Conservation (phyloP, 768 basidiomycete species). For the Tubosaeta sp. region DNA sequence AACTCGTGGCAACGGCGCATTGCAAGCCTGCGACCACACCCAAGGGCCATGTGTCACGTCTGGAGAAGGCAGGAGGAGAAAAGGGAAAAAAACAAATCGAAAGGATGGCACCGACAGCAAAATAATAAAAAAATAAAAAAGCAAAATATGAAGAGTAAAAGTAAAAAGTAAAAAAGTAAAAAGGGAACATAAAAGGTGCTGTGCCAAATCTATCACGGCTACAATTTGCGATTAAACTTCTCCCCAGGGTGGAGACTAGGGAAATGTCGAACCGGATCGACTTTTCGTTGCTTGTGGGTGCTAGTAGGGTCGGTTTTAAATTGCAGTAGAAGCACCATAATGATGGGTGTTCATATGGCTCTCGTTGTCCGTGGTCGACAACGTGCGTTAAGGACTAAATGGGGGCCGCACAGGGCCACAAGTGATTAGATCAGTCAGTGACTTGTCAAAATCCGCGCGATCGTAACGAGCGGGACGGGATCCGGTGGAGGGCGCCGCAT, state of each 20-base stretch:
- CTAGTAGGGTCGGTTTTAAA: slow-evolving; percentile 6
- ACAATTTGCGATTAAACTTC: slow-evolving; percentile 16
- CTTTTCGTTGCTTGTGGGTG: slow-evolving; percentile 17
- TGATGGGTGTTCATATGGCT: slow-evolving; percentile 11
- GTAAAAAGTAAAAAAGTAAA: not conserved
- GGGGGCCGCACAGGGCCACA: slow-evolving; percentile 16
- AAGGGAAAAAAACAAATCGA: slow-evolving; percentile 6
- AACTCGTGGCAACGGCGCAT: slow-evolving; percentile 25
- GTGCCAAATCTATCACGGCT: slow-evolving; percentile 19
- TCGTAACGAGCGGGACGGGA: slow-evolving; percentile 25
- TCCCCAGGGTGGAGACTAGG: slow-evolving; percentile 13
- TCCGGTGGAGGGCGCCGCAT: slow-evolving; percentile 27
- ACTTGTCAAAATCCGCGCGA: slow-evolving; percentile 21
- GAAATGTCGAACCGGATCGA: slow-evolving; percentile 17
- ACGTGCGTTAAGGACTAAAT: slow-evolving; percentile 7
- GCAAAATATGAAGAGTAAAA: slow-evolving; percentile 1
- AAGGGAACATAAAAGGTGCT: slow-evolving; percentile 5
- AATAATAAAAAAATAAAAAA: not conserved
- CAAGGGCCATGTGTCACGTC: slow-evolving; percentile 22
- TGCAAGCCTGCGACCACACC: slow-evolving; percentile 23
- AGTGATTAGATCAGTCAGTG: slow-evolving; percentile 24
- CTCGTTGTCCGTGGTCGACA: slow-evolving; percentile 6
- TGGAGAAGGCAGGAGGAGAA: slow-evolving; percentile 7
- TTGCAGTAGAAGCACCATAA: slow-evolving; percentile 2
- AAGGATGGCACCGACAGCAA: not conserved